Percentiles rank a stretch among this genome's conserved stretches.
Conservation (phyloP, 768 basidiomycete genomes). For the Rhodotorula graminis region DNA sequence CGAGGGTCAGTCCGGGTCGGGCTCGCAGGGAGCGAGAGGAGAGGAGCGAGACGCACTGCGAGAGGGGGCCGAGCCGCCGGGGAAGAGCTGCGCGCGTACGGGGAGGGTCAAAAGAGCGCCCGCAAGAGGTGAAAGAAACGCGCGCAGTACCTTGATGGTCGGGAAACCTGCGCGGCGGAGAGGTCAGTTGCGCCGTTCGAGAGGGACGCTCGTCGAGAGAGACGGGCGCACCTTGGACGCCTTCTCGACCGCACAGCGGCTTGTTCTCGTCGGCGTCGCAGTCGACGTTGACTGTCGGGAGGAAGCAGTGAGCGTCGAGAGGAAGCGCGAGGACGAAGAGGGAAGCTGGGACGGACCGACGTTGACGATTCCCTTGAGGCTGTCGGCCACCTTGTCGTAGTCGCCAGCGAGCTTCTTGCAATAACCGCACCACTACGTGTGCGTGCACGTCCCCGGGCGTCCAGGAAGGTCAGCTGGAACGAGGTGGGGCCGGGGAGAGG, state of each 20-base stretch:
- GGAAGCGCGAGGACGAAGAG: background rate
- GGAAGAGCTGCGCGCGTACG: slow-evolving; percentile 25
- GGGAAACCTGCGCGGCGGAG: slow-evolving; percentile 37
- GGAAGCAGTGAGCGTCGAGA: background rate
- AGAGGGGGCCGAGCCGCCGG: slow-evolving; percentile 29
- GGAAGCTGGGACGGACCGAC: slow-evolving; percentile 22
- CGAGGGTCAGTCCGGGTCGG: background rate
- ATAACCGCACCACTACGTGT: slow-evolving; percentile 25
- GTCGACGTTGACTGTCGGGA: slow-evolving; percentile 35
- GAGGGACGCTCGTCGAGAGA: too few species aligned
- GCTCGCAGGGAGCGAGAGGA: background rate
- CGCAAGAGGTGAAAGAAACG: background rate
- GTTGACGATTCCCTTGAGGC: slow-evolving; percentile 41
- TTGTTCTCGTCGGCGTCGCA: slow-evolving; percentile 44
- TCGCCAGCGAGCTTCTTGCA: slow-evolving; percentile 35
- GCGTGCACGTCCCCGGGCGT: background rate
- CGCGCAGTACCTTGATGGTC: slow-evolving; percentile 35
- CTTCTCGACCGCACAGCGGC: slow-evolving; percentile 36
- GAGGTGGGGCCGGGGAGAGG: background rate
- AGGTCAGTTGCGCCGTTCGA: background rate
- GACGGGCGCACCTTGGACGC: slow-evolving; percentile 24
- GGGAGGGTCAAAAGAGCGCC: background rate
- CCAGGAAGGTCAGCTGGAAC: background rate
- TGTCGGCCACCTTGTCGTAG: slow-evolving; percentile 33
- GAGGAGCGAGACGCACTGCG: background rate